phyloP scores from a whole-genome alignment of 768 basidiomycete species.

The Mrakia frigida region DNA sequence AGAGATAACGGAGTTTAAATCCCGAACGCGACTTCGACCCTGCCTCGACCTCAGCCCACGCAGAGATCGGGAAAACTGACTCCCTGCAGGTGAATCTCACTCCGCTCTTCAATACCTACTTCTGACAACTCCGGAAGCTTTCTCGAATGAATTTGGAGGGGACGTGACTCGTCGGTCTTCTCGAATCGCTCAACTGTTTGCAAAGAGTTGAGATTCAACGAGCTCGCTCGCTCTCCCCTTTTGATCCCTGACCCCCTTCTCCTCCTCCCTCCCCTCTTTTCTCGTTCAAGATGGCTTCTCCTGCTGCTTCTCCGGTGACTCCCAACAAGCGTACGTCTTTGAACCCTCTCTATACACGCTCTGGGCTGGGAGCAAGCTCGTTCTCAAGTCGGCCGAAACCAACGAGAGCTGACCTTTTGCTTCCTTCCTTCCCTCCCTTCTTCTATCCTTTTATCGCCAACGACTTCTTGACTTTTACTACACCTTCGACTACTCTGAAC shows the following conservation, averaged over 20 bases:
- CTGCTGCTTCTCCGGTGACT: background rate
- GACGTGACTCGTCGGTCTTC: too few species aligned
- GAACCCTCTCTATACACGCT: background rate
- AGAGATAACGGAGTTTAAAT: too few species aligned
- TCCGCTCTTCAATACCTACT: too few species aligned
- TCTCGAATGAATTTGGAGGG: too few species aligned
- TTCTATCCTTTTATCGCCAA: background rate
- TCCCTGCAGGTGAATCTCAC: too few species aligned
- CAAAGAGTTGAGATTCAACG: too few species aligned
- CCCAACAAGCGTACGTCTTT: background rate
- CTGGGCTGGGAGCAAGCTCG: background rate
- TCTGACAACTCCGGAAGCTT: too few species aligned
- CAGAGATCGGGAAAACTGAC: too few species aligned
- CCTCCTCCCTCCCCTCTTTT: background rate
- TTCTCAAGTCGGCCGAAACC: slow-evolving; percentile 5
- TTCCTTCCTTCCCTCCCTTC: background rate
- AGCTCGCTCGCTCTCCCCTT: too few species aligned
- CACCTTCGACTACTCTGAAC: background rate
- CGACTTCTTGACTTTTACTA: background rate
- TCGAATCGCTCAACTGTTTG: too few species aligned
- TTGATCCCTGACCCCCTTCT: background rate
- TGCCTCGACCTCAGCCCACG: too few species aligned
- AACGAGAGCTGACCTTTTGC: slow-evolving; percentile 2
- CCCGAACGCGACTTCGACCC: too few species aligned
- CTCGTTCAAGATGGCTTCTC: slow-evolving; percentile 3